Base-by-base conservation (phyloP, 352 stramenopile species). In the Globisporangium abappressorium region DNA sequence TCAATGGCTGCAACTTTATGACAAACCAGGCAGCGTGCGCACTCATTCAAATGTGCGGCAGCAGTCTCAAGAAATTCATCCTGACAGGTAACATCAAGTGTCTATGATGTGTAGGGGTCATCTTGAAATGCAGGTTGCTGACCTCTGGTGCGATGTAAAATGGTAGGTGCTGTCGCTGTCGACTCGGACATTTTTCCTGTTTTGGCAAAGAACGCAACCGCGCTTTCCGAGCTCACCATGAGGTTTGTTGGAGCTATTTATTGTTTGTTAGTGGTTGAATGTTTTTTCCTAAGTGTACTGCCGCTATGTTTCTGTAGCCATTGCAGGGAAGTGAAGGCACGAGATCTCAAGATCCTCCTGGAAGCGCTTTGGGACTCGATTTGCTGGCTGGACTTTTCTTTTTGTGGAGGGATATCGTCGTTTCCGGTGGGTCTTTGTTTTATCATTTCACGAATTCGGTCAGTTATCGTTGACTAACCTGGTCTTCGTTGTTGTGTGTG, bases 1-100 rank as follows among this genome's bases (percentile, higher is more conserved):
- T 92, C 4, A 74, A 86, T 15, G 82, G 73, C 22, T 91, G 82
- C 64, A 79, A 81, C 49, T 78, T 76, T 26, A 7, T 90, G 6
- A 83, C 74, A 26, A 89, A 78, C 33, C 67, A 82, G 49, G 77
- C 74, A 5, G 74, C 69, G 5, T 70, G 64, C 18, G 70, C 79
- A 18, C 55, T 91, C 30, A 72, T 89, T 15, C 63, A 66, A 47
- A 68, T 76, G 20, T 84, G 75, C 22, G 80, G 81, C 0, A 49
- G 53, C 2, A 58, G 62, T 5, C 69, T 92, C 14, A 62, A 79
- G 61, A 81, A 75, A 18, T 62, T 90, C 2, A 69, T 73, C 3
- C 62, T 92, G 11, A 87, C 75, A 2, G 80, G 83, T 91, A 71
- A 15, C 30, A 33, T 54, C 12, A 46, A 20, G 12, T 26, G 33